phyloP scores from a whole-genome alignment of 352 stramenopile genomes.

The Vaucheria bursata region DNA sequence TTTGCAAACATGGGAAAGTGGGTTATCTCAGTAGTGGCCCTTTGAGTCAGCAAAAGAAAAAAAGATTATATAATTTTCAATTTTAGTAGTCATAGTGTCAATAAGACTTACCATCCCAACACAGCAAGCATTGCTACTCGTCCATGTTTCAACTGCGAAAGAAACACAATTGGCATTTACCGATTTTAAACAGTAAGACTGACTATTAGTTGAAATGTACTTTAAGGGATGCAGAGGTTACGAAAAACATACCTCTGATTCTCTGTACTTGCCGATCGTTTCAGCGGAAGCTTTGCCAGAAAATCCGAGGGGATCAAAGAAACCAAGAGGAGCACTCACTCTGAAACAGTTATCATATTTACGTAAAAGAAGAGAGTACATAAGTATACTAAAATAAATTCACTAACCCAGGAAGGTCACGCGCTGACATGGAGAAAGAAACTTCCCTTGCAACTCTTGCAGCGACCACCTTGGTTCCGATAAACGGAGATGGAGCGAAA shows the following conservation, averaged over 20 bases:
- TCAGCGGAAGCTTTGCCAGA: slow-evolving; percentile 23
- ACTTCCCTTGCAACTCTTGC: not conserved
- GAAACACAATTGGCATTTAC: not conserved
- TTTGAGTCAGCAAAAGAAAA: not conserved
- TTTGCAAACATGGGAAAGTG: slow-evolving; percentile 2
- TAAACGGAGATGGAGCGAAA: slow-evolving; percentile 33
- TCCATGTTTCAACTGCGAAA: slow-evolving; percentile 32
- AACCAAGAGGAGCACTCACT: slow-evolving; percentile 30
- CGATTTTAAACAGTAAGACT: not conserved
- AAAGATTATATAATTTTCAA: too few relatives aligned
- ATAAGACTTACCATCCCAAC: not conserved
- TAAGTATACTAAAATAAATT: too few relatives aligned
- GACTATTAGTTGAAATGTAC: not conserved
- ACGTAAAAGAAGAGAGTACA: too few relatives aligned
- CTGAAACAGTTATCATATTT: too few relatives aligned
- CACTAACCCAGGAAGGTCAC: slow-evolving; percentile 24
- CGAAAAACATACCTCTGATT: slow-evolving; percentile 12
- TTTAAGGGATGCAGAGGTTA: too few relatives aligned
- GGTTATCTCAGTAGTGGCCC: not conserved
- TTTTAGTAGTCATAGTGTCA: too few relatives aligned
- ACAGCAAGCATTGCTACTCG: slow-evolving; percentile 43
- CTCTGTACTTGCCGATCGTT: slow-evolving; percentile 33
- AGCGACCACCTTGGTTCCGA: slow-evolving; percentile 9
- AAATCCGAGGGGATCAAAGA: slow-evolving; percentile 45
- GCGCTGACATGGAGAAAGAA: slow-evolving; percentile 24